Conservation (phyloP, 345 rosid genomes). For the Litchi chinensis region DNA sequence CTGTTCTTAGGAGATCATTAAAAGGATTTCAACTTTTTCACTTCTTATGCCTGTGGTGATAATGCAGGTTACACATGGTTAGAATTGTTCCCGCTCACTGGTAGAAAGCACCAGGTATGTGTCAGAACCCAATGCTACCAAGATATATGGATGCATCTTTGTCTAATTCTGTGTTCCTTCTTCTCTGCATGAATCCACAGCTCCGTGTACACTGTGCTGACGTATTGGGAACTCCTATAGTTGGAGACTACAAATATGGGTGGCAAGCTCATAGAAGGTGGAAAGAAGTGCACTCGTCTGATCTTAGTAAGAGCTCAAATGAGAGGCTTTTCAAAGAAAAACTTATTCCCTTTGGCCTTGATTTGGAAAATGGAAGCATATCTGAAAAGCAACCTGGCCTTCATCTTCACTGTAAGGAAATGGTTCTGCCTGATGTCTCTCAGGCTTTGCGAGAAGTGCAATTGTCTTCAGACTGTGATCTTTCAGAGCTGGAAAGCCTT, state of each 20-base stretch:
- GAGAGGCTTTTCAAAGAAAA: constrained; percentile 23
- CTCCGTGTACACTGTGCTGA: constrained; percentile 97
- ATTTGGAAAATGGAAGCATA: constrained; percentile 74
- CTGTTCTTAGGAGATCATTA: background rate
- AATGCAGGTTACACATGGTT: constrained; percentile 88
- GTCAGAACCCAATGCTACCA: constrained; percentile 4
- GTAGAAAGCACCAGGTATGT: constrained; percentile 93
- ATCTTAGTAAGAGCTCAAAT: constrained; percentile 19
- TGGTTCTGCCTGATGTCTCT: constrained; percentile 69
- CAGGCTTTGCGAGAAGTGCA: constrained; percentile 46
- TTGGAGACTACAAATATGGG: constrained; percentile 91
- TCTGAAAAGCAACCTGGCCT: constrained; percentile 66
- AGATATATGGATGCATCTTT: background rate
- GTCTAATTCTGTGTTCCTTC: background rate
- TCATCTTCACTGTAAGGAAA: constrained; percentile 89
- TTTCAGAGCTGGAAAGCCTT: constrained; percentile 50
- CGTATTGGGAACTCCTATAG: constrained; percentile 86
- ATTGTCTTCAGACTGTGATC: constrained; percentile 44
- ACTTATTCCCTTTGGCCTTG: constrained; percentile 60
- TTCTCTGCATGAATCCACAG: constrained; percentile 36
- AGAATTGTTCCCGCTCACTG: constrained; percentile 85
- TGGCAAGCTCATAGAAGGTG: constrained; percentile 77
- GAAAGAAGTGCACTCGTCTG: constrained; percentile 35
- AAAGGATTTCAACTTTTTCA: background rate
- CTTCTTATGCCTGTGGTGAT: constrained; percentile 16